Evolutionary conservation across 192 early-diverging fungal species (phyloP).

Genomic region (Pilobolus umbonatus): DNA sequence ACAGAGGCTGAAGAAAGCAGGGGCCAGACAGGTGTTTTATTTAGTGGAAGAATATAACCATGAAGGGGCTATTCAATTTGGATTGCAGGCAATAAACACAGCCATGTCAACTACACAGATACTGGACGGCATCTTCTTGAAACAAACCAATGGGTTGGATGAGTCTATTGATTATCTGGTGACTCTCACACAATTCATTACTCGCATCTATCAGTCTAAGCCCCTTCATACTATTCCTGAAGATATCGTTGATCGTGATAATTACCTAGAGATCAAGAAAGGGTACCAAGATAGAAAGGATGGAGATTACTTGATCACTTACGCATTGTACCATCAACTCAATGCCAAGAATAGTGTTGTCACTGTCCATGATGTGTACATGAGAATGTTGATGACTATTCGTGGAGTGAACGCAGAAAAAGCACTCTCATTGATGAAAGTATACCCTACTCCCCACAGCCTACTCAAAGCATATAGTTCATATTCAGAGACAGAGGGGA

Average conservation of each 20-base stretch:
- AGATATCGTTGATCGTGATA: conserved; percentile 38
- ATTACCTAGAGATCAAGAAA: conserved; percentile 48
- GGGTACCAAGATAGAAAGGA: conserved; percentile 11
- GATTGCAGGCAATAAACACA: conserved; percentile 60
- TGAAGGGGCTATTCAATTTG: conserved; percentile 57
- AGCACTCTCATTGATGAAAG: conserved; percentile 63
- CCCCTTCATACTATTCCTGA: conserved; percentile 56
- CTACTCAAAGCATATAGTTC: conserved; percentile 45
- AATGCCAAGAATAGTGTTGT: conserved; percentile 73
- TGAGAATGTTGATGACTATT: conserved; percentile 80
- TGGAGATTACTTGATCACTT: conserved; percentile 48
- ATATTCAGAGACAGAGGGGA: conserved; percentile 38
- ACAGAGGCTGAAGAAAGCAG: conserved; percentile 68
- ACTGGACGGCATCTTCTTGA: conserved; percentile 77
- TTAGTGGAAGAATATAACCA: conserved; percentile 77
- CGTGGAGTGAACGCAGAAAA: conserved; percentile 84
- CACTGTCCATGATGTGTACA: conserved; percentile 72
- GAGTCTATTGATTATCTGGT: conserved; percentile 80
- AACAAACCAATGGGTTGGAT: conserved; percentile 67
- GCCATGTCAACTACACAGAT: conserved; percentile 74
- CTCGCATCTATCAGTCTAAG: conserved; percentile 38
- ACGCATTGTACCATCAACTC: conserved; percentile 56
- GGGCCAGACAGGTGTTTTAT: conserved; percentile 75
- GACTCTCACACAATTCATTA: conserved; percentile 53
- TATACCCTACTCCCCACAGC: conserved; percentile 63